These are phyloP conservation scores for Carallia pectinifolia DNA, from an alignment of 345 rosid species.

Conservation along the genomic window DNA sequence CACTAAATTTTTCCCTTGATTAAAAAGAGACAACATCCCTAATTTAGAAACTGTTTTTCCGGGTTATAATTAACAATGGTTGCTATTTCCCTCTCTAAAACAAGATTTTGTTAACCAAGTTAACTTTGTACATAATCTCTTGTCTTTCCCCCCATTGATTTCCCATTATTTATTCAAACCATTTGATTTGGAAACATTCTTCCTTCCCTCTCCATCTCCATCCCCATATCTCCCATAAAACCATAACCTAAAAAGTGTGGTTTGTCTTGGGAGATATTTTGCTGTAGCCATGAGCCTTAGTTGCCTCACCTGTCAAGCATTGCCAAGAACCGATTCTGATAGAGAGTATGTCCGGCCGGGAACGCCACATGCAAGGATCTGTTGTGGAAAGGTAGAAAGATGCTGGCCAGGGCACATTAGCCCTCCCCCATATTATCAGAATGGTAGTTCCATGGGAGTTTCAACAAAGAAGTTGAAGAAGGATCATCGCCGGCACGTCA, in stretches of 20 bases:
- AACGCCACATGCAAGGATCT: not conserved
- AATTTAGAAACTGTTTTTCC: constrained; percentile 25
- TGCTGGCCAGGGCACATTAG: constrained; percentile 46
- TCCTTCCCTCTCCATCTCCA: not conserved
- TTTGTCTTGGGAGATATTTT: not conserved
- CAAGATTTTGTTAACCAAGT: not conserved
- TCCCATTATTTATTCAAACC: not conserved
- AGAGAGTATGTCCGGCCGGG: constrained; percentile 4
- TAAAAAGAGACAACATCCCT: not conserved
- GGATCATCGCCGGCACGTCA: constrained; percentile 39
- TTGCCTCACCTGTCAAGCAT: constrained; percentile 54
- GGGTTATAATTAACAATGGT: constrained; percentile 10
- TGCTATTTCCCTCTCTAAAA: not conserved
- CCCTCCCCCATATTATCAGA: constrained; percentile 26
- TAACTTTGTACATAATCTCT: not conserved
- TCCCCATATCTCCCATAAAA: no score
- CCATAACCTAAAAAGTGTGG: not conserved
- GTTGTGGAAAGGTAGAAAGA: constrained; percentile 33
- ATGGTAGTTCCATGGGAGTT: constrained; percentile 14
- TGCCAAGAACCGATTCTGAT: constrained; percentile 34
- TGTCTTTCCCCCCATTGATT: not conserved
- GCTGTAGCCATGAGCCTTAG: constrained; percentile 52
- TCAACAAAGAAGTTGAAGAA: constrained; percentile 29
- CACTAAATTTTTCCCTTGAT: not conserved
- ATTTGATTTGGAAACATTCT: not conserved